Base-by-base conservation (phyloP, 2,329 filamentous ascomycete species). In the Cytospora chrysosperma region DNA sequence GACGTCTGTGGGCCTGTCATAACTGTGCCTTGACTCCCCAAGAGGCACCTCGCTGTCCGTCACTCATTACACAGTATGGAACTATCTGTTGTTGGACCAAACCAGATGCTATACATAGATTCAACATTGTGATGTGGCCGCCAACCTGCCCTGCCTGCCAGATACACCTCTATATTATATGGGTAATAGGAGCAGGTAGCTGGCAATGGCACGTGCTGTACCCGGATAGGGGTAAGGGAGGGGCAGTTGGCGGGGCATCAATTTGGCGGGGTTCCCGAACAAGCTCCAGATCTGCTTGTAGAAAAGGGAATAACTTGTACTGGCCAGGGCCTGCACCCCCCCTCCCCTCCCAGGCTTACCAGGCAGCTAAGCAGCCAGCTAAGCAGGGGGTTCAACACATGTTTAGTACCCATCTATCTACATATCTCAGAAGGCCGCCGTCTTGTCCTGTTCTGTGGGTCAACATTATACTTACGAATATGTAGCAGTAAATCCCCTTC, bases 181-280 rank as follows among this genome's bases (percentile, higher is more conserved):
- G 37, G 37, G 15, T 40, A 40, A 40, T 17, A 30, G 28, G 4
- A 40, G 37, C 37, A 40, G 37, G 43, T 21, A 24, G 43, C 43
- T 47, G 43, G 21, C 43, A 47, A 24, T 47, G 43, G 43, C 43
- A 47, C 43, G 43, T 47, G 43, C n/a, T 8, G n/a, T 24, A 47
- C n/a, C 43, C 43, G 43, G 24, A 47, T 12, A 47, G 43, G 43
- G 43, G 43, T 34, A 34, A 34, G n/a, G 7, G 59, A 17, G 30
- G 59, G 59, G 51, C 51, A 53, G 55, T n/a, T 61, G 51, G 59
- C 59, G 59, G 59, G 59, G 59, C 59, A 55, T 55, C 59, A 61
- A 61, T 61, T 61, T 61, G 59, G 59, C 59, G 59, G 59, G 59
- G 59, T 61, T 61, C 59, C 59, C 59, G 59, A 61, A 47, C n/a